Conservation (phyloP, 805 yeast species). For the Lachancea quebecensis region DNA sequence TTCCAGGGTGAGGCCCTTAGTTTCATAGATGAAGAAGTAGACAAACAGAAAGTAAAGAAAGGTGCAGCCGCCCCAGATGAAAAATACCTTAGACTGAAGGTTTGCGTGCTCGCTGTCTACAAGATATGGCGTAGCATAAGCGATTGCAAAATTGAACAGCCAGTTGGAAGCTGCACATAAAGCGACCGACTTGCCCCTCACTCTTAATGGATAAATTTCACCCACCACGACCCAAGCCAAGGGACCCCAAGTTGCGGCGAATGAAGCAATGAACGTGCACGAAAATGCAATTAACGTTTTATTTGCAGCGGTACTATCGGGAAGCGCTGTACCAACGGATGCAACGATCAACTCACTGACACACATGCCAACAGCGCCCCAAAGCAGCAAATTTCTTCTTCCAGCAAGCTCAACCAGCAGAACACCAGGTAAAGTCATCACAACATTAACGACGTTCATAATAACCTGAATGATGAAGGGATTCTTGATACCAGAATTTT, state of each 20-base stretch:
- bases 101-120: conserved; percentile 37
- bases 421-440: conserved; percentile 46
- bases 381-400: conserved; percentile 42
- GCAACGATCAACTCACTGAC: conserved; percentile 47
- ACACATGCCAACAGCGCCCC: conserved; percentile 46
- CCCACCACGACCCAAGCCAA: conserved; percentile 59
- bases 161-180: conserved; percentile 61
- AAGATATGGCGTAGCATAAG: conserved; percentile 71
- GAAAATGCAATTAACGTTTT: conserved; percentile 36
- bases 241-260: conserved; percentile 77
- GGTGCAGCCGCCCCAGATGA: conserved; percentile 58
- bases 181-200: conserved; percentile 51
- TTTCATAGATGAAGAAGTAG: conserved; percentile 66
- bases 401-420: conserved; percentile 51
- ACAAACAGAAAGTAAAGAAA: conserved; percentile 55
- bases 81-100: conserved; percentile 60
- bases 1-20: conserved; percentile 75
- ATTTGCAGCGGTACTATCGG: conserved; percentile 31
- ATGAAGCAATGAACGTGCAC: conserved; percentile 64
- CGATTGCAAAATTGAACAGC: conserved; percentile 60
- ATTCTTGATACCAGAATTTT: conserved; percentile 55
- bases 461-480: conserved; percentile 55
- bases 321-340: conserved; percentile 49
- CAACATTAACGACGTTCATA: conserved; percentile 55
- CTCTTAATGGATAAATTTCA: conserved; percentile 67